Conservation (phyloP, 1,284 basidiomycete species). For the Trametes pubescens region DNA sequence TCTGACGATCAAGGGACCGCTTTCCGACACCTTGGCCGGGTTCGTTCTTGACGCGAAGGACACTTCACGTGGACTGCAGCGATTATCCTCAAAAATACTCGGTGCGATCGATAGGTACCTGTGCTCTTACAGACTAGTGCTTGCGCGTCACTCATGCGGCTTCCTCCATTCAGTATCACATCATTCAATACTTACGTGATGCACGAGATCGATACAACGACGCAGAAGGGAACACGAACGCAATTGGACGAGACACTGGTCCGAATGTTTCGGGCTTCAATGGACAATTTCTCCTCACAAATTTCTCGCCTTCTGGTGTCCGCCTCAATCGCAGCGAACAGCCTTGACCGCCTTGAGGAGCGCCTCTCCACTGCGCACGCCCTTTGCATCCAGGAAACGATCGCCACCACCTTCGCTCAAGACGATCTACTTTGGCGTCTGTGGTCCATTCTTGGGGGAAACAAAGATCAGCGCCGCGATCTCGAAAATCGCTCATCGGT, state of each 20-base stretch:
- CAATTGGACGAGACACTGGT: not conserved
- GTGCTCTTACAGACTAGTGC: not conserved
- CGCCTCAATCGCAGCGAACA: not conserved
- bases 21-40: not conserved
- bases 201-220: not conserved
- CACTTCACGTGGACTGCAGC: conserved; percentile 6
- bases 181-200: conserved; percentile 10
- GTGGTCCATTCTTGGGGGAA: conserved; percentile 10
- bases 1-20: conserved; percentile 1
- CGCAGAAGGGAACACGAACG: not conserved
- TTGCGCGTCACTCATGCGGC: not conserved
- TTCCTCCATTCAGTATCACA: not conserved
- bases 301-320: conserved; percentile 8
- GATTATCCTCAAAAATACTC: conserved; percentile 9
- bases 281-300: conserved; percentile 3
- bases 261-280: not conserved
- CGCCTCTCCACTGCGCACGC: not conserved
- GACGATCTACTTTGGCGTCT: conserved; percentile 11
- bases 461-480: conserved; percentile 5
- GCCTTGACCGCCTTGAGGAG: conserved; percentile 10
- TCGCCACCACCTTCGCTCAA: not conserved
- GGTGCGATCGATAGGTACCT: conserved; percentile 9
- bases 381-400: conserved; percentile 6
- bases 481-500: conserved; percentile 4
- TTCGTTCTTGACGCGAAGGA: conserved; percentile 8